Evolutionary conservation across 2,329 filamentous ascomycete species (phyloP), one percentile per base, ranked within the genome.

Genomic region (Aspergillus viridinutans): DNA sequence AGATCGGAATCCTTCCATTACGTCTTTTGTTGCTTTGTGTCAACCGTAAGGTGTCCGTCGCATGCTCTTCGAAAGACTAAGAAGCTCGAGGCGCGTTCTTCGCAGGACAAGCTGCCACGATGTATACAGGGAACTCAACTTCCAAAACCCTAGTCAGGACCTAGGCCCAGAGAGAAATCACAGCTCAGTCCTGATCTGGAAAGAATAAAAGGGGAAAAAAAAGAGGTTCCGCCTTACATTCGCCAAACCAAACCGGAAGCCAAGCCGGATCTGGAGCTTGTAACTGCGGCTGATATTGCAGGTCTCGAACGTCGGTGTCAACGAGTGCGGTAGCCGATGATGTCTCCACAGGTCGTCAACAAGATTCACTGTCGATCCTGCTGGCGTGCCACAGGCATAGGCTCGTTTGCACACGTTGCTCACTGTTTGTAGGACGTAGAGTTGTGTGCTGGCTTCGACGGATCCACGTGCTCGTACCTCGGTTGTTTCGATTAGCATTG

Each of bases 401-500:
- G 32, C 14, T 35, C 14, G 35, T 35, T 32, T 42, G 20, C 40
- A 49, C 35, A 63, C 48, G 35, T 61, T 64, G 3, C 59, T 53
- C 51, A 58, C 52, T 5, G 58, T 66, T 42, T 65, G 63, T n/a
- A 65, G 48, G 17, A 65, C 51, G n/a, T 52, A 54, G 21, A 50
- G 55, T 3, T 50, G 52, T 3, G 53, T 58, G 20, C 42, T 47
- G 4, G 49, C 50, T 20, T 64, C 57, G 3, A 28, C 26, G 9
- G 12, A 25, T 3, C 56, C 58, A 25, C 40, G 49, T 6, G 49
- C 56, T 50, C 52, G 58, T 3, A 61, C 53, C 17, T 65, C 43
- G 10, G 61, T 65, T 5, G 49, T 61, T 50, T 65, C 63, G 4
- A 64, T 40, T 12, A 66, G 53, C 63, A 65, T 61, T 6, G 61